Base-by-base conservation (phyloP, 2,329 filamentous ascomycete species). In the Pestalotiopsis sp. region DNA sequence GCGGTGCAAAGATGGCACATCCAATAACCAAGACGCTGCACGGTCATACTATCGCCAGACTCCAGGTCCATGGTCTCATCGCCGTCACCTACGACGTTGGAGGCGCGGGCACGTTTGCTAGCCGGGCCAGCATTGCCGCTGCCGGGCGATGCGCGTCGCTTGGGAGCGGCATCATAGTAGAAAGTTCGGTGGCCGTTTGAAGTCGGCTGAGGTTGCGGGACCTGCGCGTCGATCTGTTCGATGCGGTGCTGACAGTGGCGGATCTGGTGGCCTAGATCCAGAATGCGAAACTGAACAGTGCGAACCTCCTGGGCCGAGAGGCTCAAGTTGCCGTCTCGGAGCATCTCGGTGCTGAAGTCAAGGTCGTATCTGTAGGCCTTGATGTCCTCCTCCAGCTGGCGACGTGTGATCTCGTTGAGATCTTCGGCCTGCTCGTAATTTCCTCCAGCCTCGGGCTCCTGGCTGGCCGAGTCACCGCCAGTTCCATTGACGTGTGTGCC, bases 11-110 rank as follows among this genome's bases (percentile, higher is more conserved):
- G 77, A 0, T 79, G 80, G 70, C 82, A 84, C 69, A 80, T 81
- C 82, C 82, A 84, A 72, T 78, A 81, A 20, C 82, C 82, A n/a
- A 83, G 75, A 2, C 82, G 81, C 70, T 81, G 79, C 10, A 81
- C 71, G 1, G 72, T 73, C 60, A 69, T 67, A 7, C 56, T 60
- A n/a, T 71, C 68, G 4, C 68, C 48, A 35, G 30, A 9, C 0
- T 72, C 70, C 14, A 66, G 68, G 1, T 67, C 70, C 17, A 60
- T 61, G 30, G 72, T 69, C 20, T 71, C 69, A 20, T 71, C 68
- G 10, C 67, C 69, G 17, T 62, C 60, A 17, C 63, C 22, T 22
- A 44, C 40, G 52, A 55, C 4, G n/a, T 67, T 65, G 39, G 68
- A 67, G 11, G 60, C n/a, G 4, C 68, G 68, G 5, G 58, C 66